These are phyloP conservation scores for Lactarius trivialis DNA, from an alignment of 768 basidiomycete species.

Conservation along the genomic window DNA sequence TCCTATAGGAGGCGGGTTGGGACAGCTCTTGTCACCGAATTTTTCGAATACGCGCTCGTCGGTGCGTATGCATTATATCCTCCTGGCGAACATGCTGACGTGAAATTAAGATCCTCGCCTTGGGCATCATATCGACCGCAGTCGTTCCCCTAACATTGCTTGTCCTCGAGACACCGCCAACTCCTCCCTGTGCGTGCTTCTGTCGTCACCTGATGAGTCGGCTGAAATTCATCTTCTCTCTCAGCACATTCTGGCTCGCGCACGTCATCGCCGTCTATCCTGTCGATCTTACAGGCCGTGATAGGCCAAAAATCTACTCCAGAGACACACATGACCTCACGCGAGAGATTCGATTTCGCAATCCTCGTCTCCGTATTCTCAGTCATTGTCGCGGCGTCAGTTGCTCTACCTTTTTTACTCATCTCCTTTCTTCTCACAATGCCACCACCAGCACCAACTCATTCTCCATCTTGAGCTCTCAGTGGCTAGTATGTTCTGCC, in stretches of 20 bases:
- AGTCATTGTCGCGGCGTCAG: constrained; percentile 56
- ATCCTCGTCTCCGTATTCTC: constrained; percentile 59
- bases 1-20: constrained; percentile 66
- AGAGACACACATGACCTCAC: constrained; percentile 51
- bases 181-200: constrained; percentile 60
- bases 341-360: constrained; percentile 65
- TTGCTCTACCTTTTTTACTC: constrained; percentile 16
- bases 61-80: constrained; percentile 30
- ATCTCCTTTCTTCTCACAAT: background rate
- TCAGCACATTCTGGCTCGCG: constrained; percentile 65
- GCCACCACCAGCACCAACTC: constrained; percentile 43
- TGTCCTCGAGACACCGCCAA: constrained; percentile 57
- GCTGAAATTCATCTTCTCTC: background rate
- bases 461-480: constrained; percentile 58
- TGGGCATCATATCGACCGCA: constrained; percentile 65
- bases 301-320: constrained; percentile 35
- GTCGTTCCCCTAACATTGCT: constrained; percentile 53
- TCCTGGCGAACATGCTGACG: background rate
- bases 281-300: constrained; percentile 49
- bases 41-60: constrained; percentile 45
- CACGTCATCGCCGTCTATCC: constrained; percentile 41
- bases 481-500: constrained; percentile 53
- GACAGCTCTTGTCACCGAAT: constrained; percentile 65
- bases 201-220: background rate
- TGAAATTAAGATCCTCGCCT: constrained; percentile 52